Percentiles rank a stretch among this genome's conserved stretches.
phyloP scores from a whole-genome alignment of 495 filamentous ascomycete species.

The Xylaria palmicola region DNA sequence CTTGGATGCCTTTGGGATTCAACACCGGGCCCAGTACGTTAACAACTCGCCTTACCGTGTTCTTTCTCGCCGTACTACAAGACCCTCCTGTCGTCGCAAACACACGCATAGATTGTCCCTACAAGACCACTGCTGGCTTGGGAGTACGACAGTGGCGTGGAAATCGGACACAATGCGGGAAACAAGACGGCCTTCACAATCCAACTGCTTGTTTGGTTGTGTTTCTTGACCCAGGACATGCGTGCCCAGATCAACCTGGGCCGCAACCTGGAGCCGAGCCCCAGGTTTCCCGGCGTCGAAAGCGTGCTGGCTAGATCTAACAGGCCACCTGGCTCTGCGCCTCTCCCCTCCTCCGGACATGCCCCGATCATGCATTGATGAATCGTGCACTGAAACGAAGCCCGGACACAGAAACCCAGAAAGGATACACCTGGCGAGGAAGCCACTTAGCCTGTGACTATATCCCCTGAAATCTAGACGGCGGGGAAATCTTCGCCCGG shows the following conservation, averaged over 20 bases:
- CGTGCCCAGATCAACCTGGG: not conserved
- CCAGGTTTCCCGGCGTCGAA: not conserved
- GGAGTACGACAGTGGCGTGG: not conserved
- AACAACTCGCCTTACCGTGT: not conserved
- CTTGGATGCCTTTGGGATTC: slow-evolving; percentile 1
- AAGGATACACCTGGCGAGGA: no score
- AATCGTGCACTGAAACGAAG: no score
- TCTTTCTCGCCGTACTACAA: no score
- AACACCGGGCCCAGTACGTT: slow-evolving; percentile 8
- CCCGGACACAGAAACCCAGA: no score
- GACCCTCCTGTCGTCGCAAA: no score
- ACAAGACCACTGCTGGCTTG: not conserved
- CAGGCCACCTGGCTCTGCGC: not conserved
- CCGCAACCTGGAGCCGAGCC: not conserved
- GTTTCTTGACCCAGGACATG: not conserved
- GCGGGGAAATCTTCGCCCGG: no score
- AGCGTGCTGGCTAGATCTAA: slow-evolving; percentile 7
- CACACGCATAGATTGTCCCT: no score
- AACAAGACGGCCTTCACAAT: slow-evolving; percentile 12
- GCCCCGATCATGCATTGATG: slow-evolving; percentile 4
- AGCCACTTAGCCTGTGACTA: no score
- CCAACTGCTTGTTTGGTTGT: not conserved
- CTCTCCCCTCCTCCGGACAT: not conserved
- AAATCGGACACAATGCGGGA: slow-evolving; percentile 9
- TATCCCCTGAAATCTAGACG: no score